Conservation (phyloP, 768 basidiomycete genomes). For the Mrakia blollopis region DNA sequence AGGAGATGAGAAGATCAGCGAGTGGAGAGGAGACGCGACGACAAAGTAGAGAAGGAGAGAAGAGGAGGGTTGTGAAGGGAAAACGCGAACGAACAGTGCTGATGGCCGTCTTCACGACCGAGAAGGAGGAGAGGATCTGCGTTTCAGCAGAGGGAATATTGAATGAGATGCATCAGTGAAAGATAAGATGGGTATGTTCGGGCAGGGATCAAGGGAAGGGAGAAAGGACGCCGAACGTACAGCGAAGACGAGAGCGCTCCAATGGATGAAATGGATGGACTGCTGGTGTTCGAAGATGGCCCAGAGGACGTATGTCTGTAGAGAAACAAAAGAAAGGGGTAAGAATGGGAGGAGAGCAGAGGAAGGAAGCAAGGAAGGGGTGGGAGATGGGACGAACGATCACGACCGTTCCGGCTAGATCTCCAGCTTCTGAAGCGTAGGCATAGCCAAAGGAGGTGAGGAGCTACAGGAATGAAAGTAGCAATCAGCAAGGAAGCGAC, state of each 20-base stretch:
- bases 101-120: conserved; percentile 58
- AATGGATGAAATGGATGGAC: conserved; percentile 76
- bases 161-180: too few species aligned
- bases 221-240: background rate
- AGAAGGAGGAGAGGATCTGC: conserved; percentile 70
- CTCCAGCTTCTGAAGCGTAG: conserved; percentile 82
- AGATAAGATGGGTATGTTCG: background rate
- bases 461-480: conserved; percentile 85
- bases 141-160: too few species aligned
- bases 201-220: background rate
- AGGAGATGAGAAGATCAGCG: background rate
- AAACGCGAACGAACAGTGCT: background rate
- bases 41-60: too few species aligned
- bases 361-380: background rate
- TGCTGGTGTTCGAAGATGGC: conserved; percentile 70
- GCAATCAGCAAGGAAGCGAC: background rate
- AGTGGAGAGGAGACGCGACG: too few species aligned
- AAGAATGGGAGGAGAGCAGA: background rate
- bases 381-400: conserved; percentile 5
- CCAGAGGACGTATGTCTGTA: conserved; percentile 88
- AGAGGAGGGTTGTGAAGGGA: background rate
- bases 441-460: conserved; percentile 58
- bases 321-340: background rate
- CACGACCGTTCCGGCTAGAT: conserved; percentile 79
- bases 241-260: conserved; percentile 62